Base-by-base conservation (phyloP, 176 grass and related monocot genomes). In the Tuctoria greenei region DNA sequence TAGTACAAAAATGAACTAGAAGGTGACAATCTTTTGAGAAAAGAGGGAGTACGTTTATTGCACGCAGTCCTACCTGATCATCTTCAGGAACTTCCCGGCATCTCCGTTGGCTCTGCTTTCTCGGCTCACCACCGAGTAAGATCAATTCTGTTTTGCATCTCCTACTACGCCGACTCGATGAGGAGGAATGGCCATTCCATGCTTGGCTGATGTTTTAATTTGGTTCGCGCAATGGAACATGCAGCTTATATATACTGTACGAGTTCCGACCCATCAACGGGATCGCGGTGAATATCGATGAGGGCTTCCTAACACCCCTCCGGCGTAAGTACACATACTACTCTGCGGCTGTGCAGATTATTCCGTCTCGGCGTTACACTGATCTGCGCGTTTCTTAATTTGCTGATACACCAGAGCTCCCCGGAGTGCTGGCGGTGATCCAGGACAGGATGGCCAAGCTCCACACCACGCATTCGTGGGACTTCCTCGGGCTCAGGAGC, bases 391-490 rank as follows among this genome's bases (percentile, higher is more conserved):
- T 16, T 3, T 15, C 16, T 66, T n/a, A n/a, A n/a, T n/a, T 58
- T 6, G 17, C 4, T 36, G 52, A 57, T 54, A 21, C 25, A 25
- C 3, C 84, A 86, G 84, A 71, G 10, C 26, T 57, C 10, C 65
- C 78, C 10, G 46, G 65, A 23, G 72, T 86, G 46, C 0, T 71
- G n/a, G 57, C 37, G 4, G 65, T 86, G 72, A 71, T 86, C 78
- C 78, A 8, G 5, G 84, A 76, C 66, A 64, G 1, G 27, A 36
- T 71, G 21, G 8, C 17, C 56, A 46, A 65, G 16, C 20, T 71
- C 38, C 72, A 63, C 1, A 86, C 84, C n/a, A 86, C 84, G 66
- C 84, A 47, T 45, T 86, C 84, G 20, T 81, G 78, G 84, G 65
- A 64, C 8, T 77, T 86, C 78, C 78, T 86, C 3, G 72, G 66